Evolutionary conservation across 176 grass and related monocot species (phyloP).

Genomic region (Sorghum bicolor): DNA sequence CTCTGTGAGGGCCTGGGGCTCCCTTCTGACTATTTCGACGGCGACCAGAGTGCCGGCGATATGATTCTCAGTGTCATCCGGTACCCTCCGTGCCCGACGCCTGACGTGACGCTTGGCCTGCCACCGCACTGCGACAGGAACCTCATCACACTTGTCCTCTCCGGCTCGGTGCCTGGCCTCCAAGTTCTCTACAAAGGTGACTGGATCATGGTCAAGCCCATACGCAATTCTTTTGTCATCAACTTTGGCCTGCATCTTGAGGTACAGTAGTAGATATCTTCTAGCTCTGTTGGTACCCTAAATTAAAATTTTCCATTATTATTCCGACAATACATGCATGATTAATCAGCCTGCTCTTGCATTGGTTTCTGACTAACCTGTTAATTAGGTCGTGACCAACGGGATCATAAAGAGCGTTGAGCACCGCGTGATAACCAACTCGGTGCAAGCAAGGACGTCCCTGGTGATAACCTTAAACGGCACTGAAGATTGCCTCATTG

Average conservation of each 20-base stretch:
- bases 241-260: neutral
- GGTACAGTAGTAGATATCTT: no score
- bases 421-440: neutral
- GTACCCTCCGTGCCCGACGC: no score
- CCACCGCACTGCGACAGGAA: conserved; percentile 69
- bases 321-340: no score
- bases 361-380: no score
- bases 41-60: no score
- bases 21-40: no score
- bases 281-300: no score
- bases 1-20: no score
- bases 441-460: neutral
- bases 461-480: neutral
- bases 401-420: neutral
- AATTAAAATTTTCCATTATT: no score
- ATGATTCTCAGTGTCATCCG: no score
- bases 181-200: neutral
- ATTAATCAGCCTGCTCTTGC: no score
- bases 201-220: neutral
- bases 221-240: neutral
- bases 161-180: neutral
- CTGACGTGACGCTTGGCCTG: neutral
- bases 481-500: neutral
- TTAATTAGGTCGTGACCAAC: neutral
- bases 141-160: conserved; percentile 16